Evolutionary conservation across 139 green algal genomes (phyloP).

Genomic region (Chlorella sp.): DNA sequence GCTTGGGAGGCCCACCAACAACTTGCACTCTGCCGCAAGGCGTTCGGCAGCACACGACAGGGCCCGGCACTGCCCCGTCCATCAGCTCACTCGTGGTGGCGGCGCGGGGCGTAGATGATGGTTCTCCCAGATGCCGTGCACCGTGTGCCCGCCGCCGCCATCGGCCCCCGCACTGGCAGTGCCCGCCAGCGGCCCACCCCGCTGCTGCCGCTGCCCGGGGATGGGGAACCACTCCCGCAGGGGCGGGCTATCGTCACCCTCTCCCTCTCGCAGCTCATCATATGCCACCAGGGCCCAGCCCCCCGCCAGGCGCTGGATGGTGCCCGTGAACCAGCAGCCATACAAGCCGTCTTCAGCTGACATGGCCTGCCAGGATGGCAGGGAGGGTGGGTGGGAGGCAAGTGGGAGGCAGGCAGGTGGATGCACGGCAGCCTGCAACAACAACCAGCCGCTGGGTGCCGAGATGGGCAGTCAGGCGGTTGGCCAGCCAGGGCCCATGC

Average conservation of each 20-base stretch:
- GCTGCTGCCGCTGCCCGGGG: conserved; percentile 1
- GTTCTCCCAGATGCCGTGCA: neutral
- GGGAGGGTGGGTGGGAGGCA: neutral
- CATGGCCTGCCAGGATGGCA: conserved; percentile 34
- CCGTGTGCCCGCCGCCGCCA: neutral
- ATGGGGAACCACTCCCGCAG: conserved; percentile 64
- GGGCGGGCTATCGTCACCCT: conserved; percentile 32
- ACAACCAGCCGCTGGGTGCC: neutral
- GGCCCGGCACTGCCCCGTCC: too few relatives aligned
- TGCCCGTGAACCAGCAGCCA: conserved; percentile 35
- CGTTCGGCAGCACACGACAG: too few relatives aligned
- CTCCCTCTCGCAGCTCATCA: conserved; percentile 35
- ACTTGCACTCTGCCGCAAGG: too few relatives aligned
- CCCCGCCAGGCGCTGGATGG: conserved; percentile 3
- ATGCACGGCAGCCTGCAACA: neutral
- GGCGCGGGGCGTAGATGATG: conserved; percentile 4
- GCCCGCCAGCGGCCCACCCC: neutral
- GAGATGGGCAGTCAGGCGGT: neutral
- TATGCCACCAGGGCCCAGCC: conserved; percentile 54
- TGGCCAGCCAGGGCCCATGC: neutral
- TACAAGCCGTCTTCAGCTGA: conserved; percentile 53
- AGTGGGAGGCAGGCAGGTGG: neutral
- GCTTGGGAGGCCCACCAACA: too few relatives aligned
- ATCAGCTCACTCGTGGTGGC: neutral
- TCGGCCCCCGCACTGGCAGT: neutral